Conservation (phyloP, 2,329 filamentous ascomycete genomes). For the Fusarium metavorans region DNA sequence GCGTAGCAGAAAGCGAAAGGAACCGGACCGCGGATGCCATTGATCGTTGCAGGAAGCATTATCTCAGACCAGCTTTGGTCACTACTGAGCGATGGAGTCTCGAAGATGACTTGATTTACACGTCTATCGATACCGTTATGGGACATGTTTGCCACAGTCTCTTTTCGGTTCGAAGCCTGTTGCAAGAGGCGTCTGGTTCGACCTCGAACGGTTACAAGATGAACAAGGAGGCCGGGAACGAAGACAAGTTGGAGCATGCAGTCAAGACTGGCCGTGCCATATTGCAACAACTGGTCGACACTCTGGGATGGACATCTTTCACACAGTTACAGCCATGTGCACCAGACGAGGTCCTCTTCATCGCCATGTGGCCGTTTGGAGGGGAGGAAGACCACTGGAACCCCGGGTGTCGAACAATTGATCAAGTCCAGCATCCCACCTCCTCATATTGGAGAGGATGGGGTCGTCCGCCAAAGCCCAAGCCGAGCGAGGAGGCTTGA, state of each 20-base stretch:
- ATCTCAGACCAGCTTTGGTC: conserved; percentile 50
- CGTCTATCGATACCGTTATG: conserved; percentile 56
- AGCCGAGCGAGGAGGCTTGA: neutral
- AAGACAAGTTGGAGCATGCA: conserved; percentile 23
- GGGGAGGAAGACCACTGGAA: conserved; percentile 63
- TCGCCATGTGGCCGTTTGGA: conserved; percentile 75
- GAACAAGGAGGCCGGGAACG: neutral
- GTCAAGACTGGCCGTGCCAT: conserved; percentile 30
- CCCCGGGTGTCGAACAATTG: conserved; percentile 47
- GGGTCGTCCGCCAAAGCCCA: neutral
- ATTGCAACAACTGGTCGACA: conserved; percentile 54
- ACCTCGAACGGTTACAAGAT: conserved; percentile 11
- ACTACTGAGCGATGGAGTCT: conserved; percentile 47
- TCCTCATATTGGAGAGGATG: conserved; percentile 41
- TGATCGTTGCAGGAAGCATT: conserved; percentile 60
- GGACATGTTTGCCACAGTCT: conserved; percentile 53
- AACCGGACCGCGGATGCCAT: conserved; percentile 54
- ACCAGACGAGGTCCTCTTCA: conserved; percentile 66
- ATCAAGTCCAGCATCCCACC: conserved; percentile 35
- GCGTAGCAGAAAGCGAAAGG: conserved; percentile 42
- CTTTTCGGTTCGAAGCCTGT: conserved; percentile 39
- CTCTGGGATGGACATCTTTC: conserved; percentile 71
- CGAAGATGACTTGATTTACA: conserved; percentile 59
- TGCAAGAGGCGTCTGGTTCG: conserved; percentile 33
- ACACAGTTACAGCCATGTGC: conserved; percentile 66